Evolutionary conservation across 768 basidiomycete genomes (phyloP).

Genomic region (Pisolithus tinctorius): DNA sequence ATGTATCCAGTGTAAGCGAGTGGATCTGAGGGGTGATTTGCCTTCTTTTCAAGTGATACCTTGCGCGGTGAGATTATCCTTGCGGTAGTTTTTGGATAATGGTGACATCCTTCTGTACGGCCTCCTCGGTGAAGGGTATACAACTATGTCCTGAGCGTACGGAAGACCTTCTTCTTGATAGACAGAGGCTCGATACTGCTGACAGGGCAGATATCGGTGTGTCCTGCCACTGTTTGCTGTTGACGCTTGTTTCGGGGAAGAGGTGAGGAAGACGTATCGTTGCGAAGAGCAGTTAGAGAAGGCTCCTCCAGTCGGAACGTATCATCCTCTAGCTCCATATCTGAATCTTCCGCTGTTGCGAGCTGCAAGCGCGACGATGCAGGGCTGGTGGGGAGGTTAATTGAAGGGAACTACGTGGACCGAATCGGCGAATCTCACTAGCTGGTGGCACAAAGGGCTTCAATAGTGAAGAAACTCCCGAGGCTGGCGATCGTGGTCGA

Average conservation of each 20-base stretch:
- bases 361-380: constrained; percentile 19
- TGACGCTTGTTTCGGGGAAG: constrained; percentile 71
- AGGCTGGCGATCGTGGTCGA: constrained; percentile 35
- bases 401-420: constrained; percentile 70
- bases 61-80: constrained; percentile 43
- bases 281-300: constrained; percentile 20
- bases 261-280: constrained; percentile 32
- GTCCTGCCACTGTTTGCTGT: constrained; percentile 45
- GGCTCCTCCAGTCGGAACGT: constrained; percentile 20
- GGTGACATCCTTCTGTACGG: constrained; percentile 45
- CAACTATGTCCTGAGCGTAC: constrained; percentile 39
- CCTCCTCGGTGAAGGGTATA: constrained; percentile 31
- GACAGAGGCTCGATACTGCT: constrained; percentile 66
- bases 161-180: constrained; percentile 80
- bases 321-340: constrained; percentile 30
- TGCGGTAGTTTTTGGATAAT: constrained; percentile 38
- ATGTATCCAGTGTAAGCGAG: constrained; percentile 30
- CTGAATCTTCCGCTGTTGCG: constrained; percentile 33
- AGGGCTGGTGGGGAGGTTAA: constrained; percentile 48
- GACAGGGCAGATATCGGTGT: constrained; percentile 42
- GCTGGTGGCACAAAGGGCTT: constrained; percentile 43
- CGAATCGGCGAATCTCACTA: constrained; percentile 57
- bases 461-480: constrained; percentile 21
- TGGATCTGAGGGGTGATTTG: constrained; percentile 16
- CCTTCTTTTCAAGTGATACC: constrained; percentile 50